These are phyloP conservation scores for Aspergillus affinis DNA, from an alignment of 495 filamentous ascomycete species.

Conservation along the genomic window DNA sequence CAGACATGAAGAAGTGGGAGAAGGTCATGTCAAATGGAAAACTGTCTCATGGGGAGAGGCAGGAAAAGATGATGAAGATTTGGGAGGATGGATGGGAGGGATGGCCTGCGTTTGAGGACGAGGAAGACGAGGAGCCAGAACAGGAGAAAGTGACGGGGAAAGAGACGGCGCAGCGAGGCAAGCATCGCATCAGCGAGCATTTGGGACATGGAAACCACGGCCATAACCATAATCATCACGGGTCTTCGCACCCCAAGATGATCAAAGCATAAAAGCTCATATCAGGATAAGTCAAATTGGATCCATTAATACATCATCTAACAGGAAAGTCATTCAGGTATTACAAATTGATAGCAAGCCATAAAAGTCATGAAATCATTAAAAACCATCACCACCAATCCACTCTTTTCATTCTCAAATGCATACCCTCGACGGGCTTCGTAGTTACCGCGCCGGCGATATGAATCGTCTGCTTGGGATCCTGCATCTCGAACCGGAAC, in stretches of 20 bases:
- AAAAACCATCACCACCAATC: constrained; percentile 56
- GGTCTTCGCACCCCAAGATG: constrained; percentile 23
- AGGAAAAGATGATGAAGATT: constrained; percentile 37
- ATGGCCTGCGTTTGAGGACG: constrained; percentile 43
- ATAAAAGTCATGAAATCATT: background rate
- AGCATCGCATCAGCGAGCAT: constrained; percentile 33
- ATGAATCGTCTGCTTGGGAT: constrained; percentile 57
- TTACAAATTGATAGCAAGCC: background rate
- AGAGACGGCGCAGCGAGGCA: constrained; percentile 6
- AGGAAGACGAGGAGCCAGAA: constrained; percentile 31
- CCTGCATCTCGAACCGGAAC: constrained; percentile 54
- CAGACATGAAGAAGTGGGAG: constrained; percentile 52
- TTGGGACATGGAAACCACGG: constrained; percentile 31
- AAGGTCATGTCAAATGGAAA: constrained; percentile 45
- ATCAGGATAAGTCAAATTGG: background rate
- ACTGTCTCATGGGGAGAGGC: constrained; percentile 28
- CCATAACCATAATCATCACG: constrained; percentile 31
- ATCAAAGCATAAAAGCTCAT: background rate
- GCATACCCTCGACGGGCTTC: constrained; percentile 64
- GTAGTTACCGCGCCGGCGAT: constrained; percentile 65
- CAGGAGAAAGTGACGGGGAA: constrained; percentile 6
- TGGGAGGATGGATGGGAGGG: constrained; percentile 61
- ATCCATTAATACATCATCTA: background rate
- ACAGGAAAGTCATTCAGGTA: background rate
- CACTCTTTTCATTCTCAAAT: constrained; percentile 57